These are phyloP conservation scores for Chrysoporthe austroafricana DNA, from an alignment of 2,329 filamentous ascomycete species.

Conservation along the genomic window DNA sequence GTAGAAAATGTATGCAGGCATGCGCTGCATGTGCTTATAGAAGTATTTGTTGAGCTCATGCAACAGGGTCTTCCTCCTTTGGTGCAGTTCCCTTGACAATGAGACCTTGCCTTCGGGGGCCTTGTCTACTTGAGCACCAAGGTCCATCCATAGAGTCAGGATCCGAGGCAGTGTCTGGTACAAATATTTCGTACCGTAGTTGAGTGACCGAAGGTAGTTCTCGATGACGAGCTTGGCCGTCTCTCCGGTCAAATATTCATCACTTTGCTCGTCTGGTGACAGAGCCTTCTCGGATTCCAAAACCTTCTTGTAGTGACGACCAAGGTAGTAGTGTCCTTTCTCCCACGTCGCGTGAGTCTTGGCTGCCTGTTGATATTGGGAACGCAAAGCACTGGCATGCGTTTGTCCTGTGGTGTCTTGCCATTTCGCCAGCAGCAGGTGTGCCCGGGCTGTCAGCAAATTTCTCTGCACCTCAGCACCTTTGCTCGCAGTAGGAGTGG, in stretches of 20 bases:
- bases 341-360: conserved; percentile 78
- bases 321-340: conserved; percentile 95
- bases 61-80: conserved; percentile 66
- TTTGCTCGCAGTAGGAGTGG: conserved; percentile 43
- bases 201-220: conserved; percentile 86
- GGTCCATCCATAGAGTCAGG: conserved; percentile 90
- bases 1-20: conserved; percentile 80
- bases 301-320: conserved; percentile 95
- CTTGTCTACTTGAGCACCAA: conserved; percentile 76
- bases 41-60: conserved; percentile 73
- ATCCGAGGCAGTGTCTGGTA: conserved; percentile 93
- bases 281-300: conserved; percentile 85
- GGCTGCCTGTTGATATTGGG: conserved; percentile 83
- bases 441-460: conserved; percentile 73
- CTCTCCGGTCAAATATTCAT: conserved; percentile 79
- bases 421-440: conserved; percentile 94
- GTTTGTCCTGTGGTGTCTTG: conserved; percentile 94
- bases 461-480: conserved; percentile 55
- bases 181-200: conserved; percentile 90
- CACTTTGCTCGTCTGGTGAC: conserved; percentile 75
- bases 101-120: conserved; percentile 59
- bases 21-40: conserved; percentile 73
- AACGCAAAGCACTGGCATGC: conserved; percentile 76
- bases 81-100: conserved; percentile 55
- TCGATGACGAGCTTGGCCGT: conserved; percentile 87